Conservation (phyloP, 2,329 filamentous ascomycete genomes). For the Arthrobotrys conoides region DNA sequence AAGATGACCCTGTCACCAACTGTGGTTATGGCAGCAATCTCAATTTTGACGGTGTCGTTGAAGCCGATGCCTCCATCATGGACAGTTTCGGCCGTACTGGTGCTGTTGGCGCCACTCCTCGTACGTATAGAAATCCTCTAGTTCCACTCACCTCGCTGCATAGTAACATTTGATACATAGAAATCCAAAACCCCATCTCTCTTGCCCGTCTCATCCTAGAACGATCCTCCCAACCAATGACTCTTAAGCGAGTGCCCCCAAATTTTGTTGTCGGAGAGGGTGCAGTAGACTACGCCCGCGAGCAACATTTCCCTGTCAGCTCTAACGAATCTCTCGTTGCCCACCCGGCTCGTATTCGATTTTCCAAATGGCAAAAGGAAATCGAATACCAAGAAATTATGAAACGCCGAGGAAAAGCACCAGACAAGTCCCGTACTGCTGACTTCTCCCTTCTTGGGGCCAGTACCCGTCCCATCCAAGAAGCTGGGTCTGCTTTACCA, state of each 20-base stretch:
- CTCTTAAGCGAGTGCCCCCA: conserved; percentile 88
- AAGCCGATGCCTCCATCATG: conserved; percentile 94
- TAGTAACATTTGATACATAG: conserved; percentile 65
- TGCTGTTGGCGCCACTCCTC: conserved; percentile 89
- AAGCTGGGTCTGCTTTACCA: conserved; percentile 43
- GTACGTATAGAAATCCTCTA: conserved; percentile 71
- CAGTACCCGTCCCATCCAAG: conserved; percentile 39
- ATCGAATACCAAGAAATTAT: conserved; percentile 78
- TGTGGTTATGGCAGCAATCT: conserved; percentile 96
- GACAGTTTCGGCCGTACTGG: conserved; percentile 93
- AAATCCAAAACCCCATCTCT: conserved; percentile 92
- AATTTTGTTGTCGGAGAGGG: conserved; percentile 91
- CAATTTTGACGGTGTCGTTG: conserved; percentile 88
- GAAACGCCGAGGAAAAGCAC: conserved; percentile 68
- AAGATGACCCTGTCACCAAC: conserved; percentile 96
- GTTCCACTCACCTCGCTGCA: not conserved
- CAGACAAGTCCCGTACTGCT: conserved; percentile 59
- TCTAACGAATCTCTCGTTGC: conserved; percentile 85
- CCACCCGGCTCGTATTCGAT: conserved; percentile 82
- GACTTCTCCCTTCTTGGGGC: conserved; percentile 28
- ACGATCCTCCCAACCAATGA: conserved; percentile 80
- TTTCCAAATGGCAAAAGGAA: conserved; percentile 77
- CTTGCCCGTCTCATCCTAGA: conserved; percentile 88
- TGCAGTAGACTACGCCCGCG: conserved; percentile 85
- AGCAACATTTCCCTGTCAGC: conserved; percentile 81